These are phyloP conservation scores for Tripidium arundinaceum DNA, from an alignment of 202 grass and related monocot genomes.

Conservation along the genomic window DNA sequence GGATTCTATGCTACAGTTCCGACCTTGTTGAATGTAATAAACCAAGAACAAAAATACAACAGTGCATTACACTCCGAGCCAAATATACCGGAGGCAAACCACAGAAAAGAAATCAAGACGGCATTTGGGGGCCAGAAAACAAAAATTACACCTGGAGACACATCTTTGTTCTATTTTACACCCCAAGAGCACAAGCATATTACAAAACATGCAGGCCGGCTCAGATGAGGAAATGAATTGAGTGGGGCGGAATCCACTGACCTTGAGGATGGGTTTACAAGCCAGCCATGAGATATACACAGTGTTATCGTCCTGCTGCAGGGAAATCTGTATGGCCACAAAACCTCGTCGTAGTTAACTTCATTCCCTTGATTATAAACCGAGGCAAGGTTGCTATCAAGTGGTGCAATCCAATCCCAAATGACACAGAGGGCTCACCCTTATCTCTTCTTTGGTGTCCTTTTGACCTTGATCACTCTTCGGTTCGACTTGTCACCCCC, in stretches of 20 bases:
- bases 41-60: conserved; percentile 25
- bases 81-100: conserved; percentile 46
- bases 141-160: conserved; percentile 56
- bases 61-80: conserved; percentile 31
- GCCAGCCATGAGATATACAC: conserved; percentile 5
- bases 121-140: background rate
- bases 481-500: conserved; percentile 56
- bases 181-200: conserved; percentile 44
- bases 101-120: background rate
- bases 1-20: conserved; percentile 28
- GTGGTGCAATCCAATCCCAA: background rate
- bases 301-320: background rate
- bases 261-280: conserved; percentile 15
- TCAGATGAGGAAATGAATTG: conserved; percentile 17
- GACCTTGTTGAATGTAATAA: conserved; percentile 8
- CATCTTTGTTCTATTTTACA: conserved; percentile 44
- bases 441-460: conserved; percentile 42
- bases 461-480: conserved; percentile 59
- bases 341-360: background rate
- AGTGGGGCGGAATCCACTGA: conserved; percentile 25
- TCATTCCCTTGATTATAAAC: background rate
- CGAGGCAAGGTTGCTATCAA: background rate
- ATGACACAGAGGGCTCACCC: background rate
- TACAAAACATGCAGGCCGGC: conserved; percentile 28
- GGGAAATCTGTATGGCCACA: conserved; percentile 10